Evolutionary conservation across 1,284 basidiomycete species (phyloP).

Genomic region (Ustilago loliicola): DNA sequence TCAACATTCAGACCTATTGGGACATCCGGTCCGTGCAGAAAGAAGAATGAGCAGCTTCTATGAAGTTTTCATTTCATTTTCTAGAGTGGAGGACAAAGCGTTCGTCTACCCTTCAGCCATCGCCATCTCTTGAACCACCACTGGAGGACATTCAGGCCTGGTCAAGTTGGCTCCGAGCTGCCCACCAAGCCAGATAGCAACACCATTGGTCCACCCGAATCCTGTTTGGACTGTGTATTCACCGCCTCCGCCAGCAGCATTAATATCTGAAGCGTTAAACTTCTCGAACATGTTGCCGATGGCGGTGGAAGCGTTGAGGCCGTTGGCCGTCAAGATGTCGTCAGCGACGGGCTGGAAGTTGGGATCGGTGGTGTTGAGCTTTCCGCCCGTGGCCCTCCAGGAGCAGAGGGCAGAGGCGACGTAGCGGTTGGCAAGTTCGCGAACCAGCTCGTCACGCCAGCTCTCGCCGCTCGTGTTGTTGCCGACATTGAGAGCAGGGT

Average conservation of each 20-base stretch:
- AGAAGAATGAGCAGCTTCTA: too few species aligned
- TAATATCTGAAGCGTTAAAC: constrained; percentile 77
- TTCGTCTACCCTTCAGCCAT: constrained; percentile 10
- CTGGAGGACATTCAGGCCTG: constrained; percentile 37
- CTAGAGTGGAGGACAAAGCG: not conserved
- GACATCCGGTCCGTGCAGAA: not conserved
- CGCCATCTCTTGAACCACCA: constrained; percentile 30
- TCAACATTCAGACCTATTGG: not conserved
- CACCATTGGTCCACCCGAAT: constrained; percentile 55
- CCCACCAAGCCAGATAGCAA: constrained; percentile 47
- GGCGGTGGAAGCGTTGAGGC: constrained; percentile 49
- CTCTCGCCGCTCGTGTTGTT: constrained; percentile 76
- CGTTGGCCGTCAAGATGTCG: constrained; percentile 47
- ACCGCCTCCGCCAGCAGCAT: constrained; percentile 79
- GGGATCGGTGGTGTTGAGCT: constrained; percentile 82
- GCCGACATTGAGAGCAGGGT: constrained; percentile 80
- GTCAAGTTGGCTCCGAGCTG: constrained; percentile 49
- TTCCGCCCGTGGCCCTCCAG: constrained; percentile 78
- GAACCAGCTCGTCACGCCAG: constrained; percentile 78
- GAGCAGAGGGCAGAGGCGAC: constrained; percentile 85
- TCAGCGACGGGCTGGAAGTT: constrained; percentile 71
- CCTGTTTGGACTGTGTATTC: constrained; percentile 83
- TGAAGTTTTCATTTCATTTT: not conserved
- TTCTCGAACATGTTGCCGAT: constrained; percentile 79
- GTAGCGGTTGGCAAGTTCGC: constrained; percentile 85